Evolutionary conservation across 106 monocot species (phyloP).

Genomic region (Hemerocallis citrina): DNA sequence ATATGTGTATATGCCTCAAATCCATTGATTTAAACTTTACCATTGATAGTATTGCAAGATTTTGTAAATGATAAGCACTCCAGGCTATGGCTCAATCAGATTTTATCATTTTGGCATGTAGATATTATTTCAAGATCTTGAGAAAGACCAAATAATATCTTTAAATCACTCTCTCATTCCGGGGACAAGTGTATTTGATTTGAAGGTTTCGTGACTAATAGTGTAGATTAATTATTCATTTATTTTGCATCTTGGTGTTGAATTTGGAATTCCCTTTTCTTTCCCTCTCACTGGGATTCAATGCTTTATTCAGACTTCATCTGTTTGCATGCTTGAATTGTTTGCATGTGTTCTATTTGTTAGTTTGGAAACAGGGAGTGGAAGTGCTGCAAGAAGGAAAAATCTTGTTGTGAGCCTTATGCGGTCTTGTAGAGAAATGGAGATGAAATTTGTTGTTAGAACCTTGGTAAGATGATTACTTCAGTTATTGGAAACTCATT

Average conservation of each 20-base stretch:
- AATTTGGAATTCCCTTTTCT: neutral
- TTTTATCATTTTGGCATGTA: neutral
- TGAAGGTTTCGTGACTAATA: neutral
- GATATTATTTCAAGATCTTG: too few species aligned
- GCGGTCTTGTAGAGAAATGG: constrained; percentile 91
- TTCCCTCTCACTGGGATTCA: neutral
- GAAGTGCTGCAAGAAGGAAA: constrained; percentile 64
- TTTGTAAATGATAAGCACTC: too few species aligned
- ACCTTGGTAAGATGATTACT: constrained; percentile 55
- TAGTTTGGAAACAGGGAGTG: constrained; percentile 65
- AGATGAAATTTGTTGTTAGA: constrained; percentile 91
- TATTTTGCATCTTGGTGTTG: neutral
- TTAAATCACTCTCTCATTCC: neutral
- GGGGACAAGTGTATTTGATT: neutral
- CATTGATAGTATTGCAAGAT: neutral
- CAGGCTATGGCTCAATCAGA: neutral
- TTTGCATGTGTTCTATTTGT: constrained; percentile 12
- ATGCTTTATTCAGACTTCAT: neutral
- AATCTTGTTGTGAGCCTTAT: constrained; percentile 59
- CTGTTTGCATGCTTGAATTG: neutral
- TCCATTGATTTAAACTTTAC: neutral
- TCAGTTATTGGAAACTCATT: neutral
- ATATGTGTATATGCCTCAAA: neutral
- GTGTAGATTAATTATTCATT: neutral
- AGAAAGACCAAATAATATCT: too few species aligned